Percentiles rank a stretch among this genome's conserved stretches.
Conservation (phyloP, 2,329 filamentous ascomycete genomes). For the Ploettnerulaceae sp. region DNA sequence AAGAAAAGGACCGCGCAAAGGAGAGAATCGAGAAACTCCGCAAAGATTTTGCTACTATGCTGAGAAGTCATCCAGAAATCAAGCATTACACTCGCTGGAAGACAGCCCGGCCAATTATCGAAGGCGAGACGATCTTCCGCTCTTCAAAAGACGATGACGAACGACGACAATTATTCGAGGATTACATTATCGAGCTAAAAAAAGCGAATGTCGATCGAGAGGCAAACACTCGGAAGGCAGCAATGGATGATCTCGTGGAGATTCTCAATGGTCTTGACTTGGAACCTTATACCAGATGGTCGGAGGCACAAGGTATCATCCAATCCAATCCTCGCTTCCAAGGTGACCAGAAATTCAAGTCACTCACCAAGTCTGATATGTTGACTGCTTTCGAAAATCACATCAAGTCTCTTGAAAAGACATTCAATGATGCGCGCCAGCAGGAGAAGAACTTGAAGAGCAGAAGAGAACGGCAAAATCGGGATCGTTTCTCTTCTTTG, state of each 20-base stretch:
- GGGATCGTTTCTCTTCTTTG: slow-evolving; percentile 73
- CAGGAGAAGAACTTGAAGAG: slow-evolving; percentile 77
- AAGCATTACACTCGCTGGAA: slow-evolving; percentile 97
- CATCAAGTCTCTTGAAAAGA: slow-evolving; percentile 85
- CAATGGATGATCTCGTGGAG: slow-evolving; percentile 76
- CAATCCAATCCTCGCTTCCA: slow-evolving; percentile 73
- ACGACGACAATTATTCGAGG: slow-evolving; percentile 84
- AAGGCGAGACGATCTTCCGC: slow-evolving; percentile 92
- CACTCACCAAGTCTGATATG: slow-evolving; percentile 82
- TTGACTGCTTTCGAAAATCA: slow-evolving; percentile 91
- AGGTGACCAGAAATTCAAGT: slow-evolving; percentile 77
- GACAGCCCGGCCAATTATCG: slow-evolving; percentile 88
- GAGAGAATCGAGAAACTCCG: slow-evolving; percentile 89
- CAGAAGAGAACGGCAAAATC: slow-evolving; percentile 77
- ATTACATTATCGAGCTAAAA: slow-evolving; percentile 83
- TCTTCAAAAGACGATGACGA: slow-evolving; percentile 85
- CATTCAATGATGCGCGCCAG: slow-evolving; percentile 87
- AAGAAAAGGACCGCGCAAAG: slow-evolving; percentile 92
- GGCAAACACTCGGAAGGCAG: slow-evolving; percentile 65
- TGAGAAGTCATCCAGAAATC: slow-evolving; percentile 94
- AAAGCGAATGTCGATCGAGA: slow-evolving; percentile 75
- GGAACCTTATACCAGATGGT: slow-evolving; percentile 93
- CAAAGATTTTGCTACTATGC: slow-evolving; percentile 91
- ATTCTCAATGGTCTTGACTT: slow-evolving; percentile 76
- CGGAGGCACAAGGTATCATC: slow-evolving; percentile 79